Conservation (phyloP, 768 basidiomycete species). For the Myochromella boudieri region DNA sequence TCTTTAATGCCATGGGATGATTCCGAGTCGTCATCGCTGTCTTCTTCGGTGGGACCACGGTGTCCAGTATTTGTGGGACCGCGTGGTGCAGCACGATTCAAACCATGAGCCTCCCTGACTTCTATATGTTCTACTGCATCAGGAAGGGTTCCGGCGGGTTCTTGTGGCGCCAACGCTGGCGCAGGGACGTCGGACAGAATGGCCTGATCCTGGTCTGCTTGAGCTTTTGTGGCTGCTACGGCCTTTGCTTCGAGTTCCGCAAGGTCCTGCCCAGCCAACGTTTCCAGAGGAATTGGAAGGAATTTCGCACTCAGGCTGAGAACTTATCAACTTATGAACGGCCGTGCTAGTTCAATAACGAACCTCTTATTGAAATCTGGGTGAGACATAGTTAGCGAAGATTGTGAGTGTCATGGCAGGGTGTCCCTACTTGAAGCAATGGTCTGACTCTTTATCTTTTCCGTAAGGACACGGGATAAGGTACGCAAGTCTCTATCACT, state of each 20-base stretch:
- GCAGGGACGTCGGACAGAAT: too few relatives aligned
- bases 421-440: conserved; percentile 30
- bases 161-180: too few relatives aligned
- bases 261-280: conserved; percentile 30
- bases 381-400: neutral
- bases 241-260: conserved; percentile 23
- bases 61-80: too few relatives aligned
- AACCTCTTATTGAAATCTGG: conserved; percentile 26
- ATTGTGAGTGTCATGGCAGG: neutral
- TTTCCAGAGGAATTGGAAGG: conserved; percentile 25
- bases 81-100: too few relatives aligned
- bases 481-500: conserved; percentile 16
- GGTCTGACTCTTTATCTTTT: conserved; percentile 29
- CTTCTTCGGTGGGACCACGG: neutral
- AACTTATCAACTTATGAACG: neutral
- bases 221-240: conserved; percentile 9
- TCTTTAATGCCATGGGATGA: too few relatives aligned
- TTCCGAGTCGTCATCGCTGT: neutral
- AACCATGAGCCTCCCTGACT: too few relatives aligned
- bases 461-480: conserved; percentile 24
- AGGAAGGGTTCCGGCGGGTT: too few relatives aligned
- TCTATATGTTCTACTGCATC: too few relatives aligned
- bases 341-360: neutral
- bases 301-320: conserved; percentile 14
- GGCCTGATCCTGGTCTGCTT: too few relatives aligned